These are phyloP conservation scores for Skeletonema grethae DNA, from an alignment of 108 stramenopile species.

Conservation along the genomic window DNA sequence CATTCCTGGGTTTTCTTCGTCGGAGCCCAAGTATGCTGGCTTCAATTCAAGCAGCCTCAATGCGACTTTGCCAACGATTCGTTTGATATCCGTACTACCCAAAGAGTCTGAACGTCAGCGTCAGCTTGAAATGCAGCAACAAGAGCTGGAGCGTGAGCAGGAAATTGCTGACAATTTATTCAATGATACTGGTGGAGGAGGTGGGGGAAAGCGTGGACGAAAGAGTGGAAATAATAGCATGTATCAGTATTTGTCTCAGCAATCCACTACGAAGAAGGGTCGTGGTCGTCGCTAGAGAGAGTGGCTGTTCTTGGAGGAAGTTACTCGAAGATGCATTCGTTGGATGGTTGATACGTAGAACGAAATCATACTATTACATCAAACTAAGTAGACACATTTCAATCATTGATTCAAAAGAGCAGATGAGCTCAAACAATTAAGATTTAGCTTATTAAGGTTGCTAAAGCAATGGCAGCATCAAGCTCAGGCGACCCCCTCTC, in stretches of 20 bases:
- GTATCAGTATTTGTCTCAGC: constrained; percentile 24
- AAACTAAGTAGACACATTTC: neutral
- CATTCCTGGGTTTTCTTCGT: constrained; percentile 37
- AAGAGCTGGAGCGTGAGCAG: constrained; percentile 59
- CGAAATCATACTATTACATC: neutral
- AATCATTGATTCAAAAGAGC: neutral
- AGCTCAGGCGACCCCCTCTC: constrained; percentile 4
- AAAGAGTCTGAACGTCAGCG: constrained; percentile 61
- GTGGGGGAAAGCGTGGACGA: constrained; percentile 28
- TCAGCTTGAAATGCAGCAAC: constrained; percentile 46
- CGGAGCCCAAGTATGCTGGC: neutral
- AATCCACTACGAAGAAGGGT: constrained; percentile 31
- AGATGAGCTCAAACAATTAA: too few species aligned
- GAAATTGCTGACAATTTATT: constrained; percentile 65
- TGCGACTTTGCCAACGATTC: constrained; percentile 18
- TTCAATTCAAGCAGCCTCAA: neutral
- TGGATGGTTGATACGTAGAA: neutral
- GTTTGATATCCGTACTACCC: constrained; percentile 41
- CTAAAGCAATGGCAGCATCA: neutral
- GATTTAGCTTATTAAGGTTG: too few species aligned
- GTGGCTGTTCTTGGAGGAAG: neutral
- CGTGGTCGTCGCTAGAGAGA: constrained; percentile 37
- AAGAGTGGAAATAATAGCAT: constrained; percentile 18
- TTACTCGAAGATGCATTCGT: neutral
- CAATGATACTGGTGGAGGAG: constrained; percentile 46